A percentile compares a stretch with the other conserved stretches of the same genome.
Evolutionary conservation across 495 filamentous ascomycete genomes (phyloP).

Genomic region (Penicillium simplicissimum): DNA sequence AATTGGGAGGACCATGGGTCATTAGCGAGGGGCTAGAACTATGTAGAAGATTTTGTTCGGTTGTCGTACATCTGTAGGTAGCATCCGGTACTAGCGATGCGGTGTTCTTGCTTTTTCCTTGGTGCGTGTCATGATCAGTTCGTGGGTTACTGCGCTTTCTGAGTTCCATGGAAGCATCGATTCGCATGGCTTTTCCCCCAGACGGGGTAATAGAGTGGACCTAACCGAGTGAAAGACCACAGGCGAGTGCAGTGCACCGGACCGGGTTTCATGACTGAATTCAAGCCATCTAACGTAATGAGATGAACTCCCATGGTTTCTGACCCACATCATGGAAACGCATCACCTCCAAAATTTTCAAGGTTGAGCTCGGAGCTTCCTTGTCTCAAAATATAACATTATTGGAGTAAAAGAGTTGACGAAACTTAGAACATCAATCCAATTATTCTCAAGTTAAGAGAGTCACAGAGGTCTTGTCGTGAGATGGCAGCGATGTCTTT

Average conservation of each 20-base stretch:
- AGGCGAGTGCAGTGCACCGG: background rate
- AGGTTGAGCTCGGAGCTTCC: background rate
- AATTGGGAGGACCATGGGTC: background rate
- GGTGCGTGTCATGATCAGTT: background rate
- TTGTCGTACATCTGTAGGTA: background rate
- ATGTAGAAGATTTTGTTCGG: background rate
- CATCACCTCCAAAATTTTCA: background rate
- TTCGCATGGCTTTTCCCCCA: background rate
- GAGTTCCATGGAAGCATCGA: background rate
- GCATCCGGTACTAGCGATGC: background rate
- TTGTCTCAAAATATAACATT: background rate
- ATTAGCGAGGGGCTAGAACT: conserved; percentile 5
- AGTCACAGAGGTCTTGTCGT: background rate
- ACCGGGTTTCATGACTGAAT: background rate
- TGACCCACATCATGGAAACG: background rate
- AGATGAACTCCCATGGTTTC: background rate
- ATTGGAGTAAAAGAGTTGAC: too few relatives aligned
- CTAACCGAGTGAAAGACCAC: background rate
- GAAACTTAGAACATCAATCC: too few relatives aligned
- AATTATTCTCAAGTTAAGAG: too few relatives aligned
- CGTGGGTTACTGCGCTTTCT: background rate
- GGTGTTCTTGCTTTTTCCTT: background rate
- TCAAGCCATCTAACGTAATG: background rate
- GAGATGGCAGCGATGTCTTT: background rate
- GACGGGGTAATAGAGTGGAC: background rate